Base-by-base conservation (phyloP, 768 basidiomycete species). In the Leccinum obscurum region DNA sequence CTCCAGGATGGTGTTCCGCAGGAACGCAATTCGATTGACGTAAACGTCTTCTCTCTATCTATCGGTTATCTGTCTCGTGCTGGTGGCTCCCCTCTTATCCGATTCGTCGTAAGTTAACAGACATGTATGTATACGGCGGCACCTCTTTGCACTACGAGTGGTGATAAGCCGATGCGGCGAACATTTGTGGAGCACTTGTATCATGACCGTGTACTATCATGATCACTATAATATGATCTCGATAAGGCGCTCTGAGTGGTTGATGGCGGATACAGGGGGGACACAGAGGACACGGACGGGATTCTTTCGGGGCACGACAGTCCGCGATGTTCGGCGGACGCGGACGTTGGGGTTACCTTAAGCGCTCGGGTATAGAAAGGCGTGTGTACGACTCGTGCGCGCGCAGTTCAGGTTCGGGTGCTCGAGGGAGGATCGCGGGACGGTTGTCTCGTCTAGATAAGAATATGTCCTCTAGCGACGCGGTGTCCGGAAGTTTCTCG, bases 121-220 rank as follows among this genome's bases (percentile, higher is more conserved):
- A 51, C 26, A 17, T 44, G 39, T 20, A 44, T 20, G n/a, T 11
- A 44, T 20, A 20, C 10, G 41, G 41, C 41, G n/a, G 41, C 41
- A 44, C 41, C 41, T 20, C 41, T 44, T 44, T 51, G 28, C 26
- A 15, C 15, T 30, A 13, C 4, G 28, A 11, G 50, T 52, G 62
- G 62, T 50, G 62, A 64, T 64, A 64, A 63, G 46, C 46, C 64
- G 37, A 54, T 52, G 20, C 32, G 28, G 41, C 41, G n/a, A 44
- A 44, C 9, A 20, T 20, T 20, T n/a, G 10, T 20, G 41, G n/a
- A 44, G 41, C n/a, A 44, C n/a, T 44, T 44, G 41, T 44, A 44
- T 44, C n/a, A 44, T 44, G 41, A 20, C n/a, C 41, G 41, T 20
- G 41, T 5, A n/a, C 4, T 44, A 44, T 44, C 41, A 11, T 34